Base-by-base conservation (phyloP, 441 rosid genomes). In the Bruguiera hainesii region DNA sequence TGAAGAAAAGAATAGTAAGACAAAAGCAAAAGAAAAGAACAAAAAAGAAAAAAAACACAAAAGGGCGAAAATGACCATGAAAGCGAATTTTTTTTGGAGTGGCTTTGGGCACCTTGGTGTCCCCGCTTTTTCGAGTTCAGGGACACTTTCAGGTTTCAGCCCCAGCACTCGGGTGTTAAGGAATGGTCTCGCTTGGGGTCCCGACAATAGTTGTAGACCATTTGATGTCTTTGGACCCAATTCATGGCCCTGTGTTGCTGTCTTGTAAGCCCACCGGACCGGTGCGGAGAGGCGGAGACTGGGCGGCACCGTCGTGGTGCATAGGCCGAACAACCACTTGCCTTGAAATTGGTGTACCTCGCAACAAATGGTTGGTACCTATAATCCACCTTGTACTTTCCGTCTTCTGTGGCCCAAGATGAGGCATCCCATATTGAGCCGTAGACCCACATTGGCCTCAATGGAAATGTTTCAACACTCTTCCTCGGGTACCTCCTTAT, bases 381-480 rank as follows among this genome's bases (percentile, higher is more conserved):
- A 20, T 93, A 93, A 58, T 93, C 91, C 1, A 95, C 98, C 80
- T 86, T 91, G 88, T 93, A 93, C 76, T 82, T 93, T 5, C 98
- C 97, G 67, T 93, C 83, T 28, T 93, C 98, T 0, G 98, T 93
- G 16, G 98, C 98, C 98, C 98, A 93, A 1, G 96, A 84, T 15
- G 98, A 90, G 2, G 98, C 98, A 52, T 93, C 98, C 98, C 98
- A 93, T 60, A 93, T 91, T 53, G 98, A 93, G 62, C 98, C 98
- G 71, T 93, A 91, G 8, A 93, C 78, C 97, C 97, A 91, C 97
- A 91, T 91, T 72, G 98, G 97, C 79, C 98, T 87, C 33, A 82
- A 28, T 1, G 98, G 98, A 76, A 89, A 93, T 57, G 98, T 90
- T 10, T 78, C 70, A 0, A 55, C 90, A 76, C 89, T 91, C 75